Evolutionary conservation across 2,329 filamentous ascomycete genomes (phyloP), one percentile per base, ranked within the genome.

Genomic region (Capronia epimyces): DNA sequence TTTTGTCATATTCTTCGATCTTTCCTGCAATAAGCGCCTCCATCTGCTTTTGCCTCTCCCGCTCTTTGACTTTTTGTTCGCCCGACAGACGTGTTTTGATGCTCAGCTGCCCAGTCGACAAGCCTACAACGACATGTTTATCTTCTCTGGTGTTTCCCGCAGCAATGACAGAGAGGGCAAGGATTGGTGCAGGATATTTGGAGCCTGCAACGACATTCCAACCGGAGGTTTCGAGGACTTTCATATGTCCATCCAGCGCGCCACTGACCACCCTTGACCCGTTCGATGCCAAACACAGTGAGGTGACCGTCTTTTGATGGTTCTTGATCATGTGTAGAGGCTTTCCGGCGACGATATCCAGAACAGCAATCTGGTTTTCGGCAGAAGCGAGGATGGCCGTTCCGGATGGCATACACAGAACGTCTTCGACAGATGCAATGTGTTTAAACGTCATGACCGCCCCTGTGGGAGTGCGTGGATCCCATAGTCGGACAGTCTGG

Each of bases 141-240:
- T 98, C 93, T 62, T 90, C 86, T 44, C 80, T 78, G 47, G 80
- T 79, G 10, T 75, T 67, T n/a, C 83, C 83, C 7, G 81, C 76
- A 10, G 79, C 76, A 57, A 96, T 81, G 37, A 95, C 85, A 53
- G 79, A 81, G 52, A 97, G 78, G 8, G 89, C 87, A 10, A 98
- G 80, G 51, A 98, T 86, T 1, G 93, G 93, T 1, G 89, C 87
- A 3, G 89, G 84, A 69, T 97, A 98, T 71, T 97, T 98, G 54
- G 86, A 82, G 45, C 88, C 91, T 32, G 88, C 86, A n/a, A 97
- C 90, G 6, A 97, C 87, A 65, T 96, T 95, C 93, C 93, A 98
- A 44, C 82, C 84, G 1, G 83, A 84, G 1, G 90, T 96, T 71
- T 97, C 91, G 63, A 95, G 97, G 32, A 98, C 82, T 72, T 98